A percentile compares a stretch with the other conserved stretches of the same genome.
Conservation (phyloP, 1,284 basidiomycete species). For the Heliocybe sulcata region DNA sequence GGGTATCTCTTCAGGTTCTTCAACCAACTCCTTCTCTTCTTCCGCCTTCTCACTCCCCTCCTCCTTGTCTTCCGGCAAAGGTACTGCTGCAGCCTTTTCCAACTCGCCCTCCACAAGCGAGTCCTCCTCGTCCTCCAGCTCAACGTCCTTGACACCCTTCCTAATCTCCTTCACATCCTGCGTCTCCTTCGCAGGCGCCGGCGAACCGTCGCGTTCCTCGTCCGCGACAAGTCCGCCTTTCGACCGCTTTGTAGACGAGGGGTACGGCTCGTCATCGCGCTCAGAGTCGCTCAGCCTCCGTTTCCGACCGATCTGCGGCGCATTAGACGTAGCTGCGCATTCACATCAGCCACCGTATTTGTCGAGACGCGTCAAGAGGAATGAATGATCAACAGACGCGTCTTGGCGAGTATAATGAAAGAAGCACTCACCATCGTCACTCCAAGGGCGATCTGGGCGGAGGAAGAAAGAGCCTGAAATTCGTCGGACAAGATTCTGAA, state of each 20-base stretch:
- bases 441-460: slow-evolving; percentile 65
- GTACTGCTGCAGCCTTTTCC: neutral
- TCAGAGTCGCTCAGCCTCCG: slow-evolving; percentile 54
- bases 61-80: neutral
- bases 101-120: neutral
- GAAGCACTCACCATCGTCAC: slow-evolving; percentile 56
- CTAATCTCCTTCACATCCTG: slow-evolving; percentile 62
- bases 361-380: too few species aligned
- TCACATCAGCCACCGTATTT: too few species aligned
- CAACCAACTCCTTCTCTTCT: neutral
- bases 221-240: slow-evolving; percentile 13
- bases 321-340: slow-evolving; percentile 58
- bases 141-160: slow-evolving; percentile 60
- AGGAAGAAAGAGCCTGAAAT: slow-evolving; percentile 66
- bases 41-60: neutral
- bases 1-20: neutral
- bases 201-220: slow-evolving; percentile 13
- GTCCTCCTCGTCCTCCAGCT: slow-evolving; percentile 23
- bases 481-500: slow-evolving; percentile 53
- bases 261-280: slow-evolving; percentile 28
- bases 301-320: slow-evolving; percentile 60
- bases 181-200: slow-evolving; percentile 22
- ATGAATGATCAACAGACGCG: slow-evolving; percentile 7
- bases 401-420: slow-evolving; percentile 5
- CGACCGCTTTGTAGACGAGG: slow-evolving; percentile 34